Percentiles rank a stretch among this genome's conserved stretches.
These are phyloP conservation scores for Fusarium odoratissimum DNA, from an alignment of 2,329 filamentous ascomycete species.

Conservation along the genomic window DNA sequence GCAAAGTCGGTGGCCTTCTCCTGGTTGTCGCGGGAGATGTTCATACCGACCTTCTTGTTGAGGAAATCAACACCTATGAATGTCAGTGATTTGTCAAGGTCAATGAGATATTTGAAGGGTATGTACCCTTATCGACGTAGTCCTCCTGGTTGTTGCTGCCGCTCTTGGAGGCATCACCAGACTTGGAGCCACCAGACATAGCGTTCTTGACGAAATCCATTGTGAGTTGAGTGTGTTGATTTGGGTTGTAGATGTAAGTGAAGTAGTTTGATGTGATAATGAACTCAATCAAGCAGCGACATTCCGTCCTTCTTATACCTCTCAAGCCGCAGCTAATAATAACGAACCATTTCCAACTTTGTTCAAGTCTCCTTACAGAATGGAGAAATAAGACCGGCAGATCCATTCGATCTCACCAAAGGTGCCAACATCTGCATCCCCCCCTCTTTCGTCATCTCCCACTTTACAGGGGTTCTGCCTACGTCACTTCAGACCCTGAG, in stretches of 20 bases:
- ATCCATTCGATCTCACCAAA: slow-evolving; percentile 26
- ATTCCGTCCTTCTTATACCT: slow-evolving; percentile 34
- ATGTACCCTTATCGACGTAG: slow-evolving; percentile 54
- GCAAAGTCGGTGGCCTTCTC: slow-evolving; percentile 56
- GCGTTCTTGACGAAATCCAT: slow-evolving; percentile 54
- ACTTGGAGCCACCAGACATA: slow-evolving; percentile 28
- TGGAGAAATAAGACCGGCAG: slow-evolving; percentile 30
- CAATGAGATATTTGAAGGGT: fast-evolving
- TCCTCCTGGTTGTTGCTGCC: slow-evolving; percentile 45
- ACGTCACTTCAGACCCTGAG: slow-evolving; percentile 43
- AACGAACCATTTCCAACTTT: slow-evolving; percentile 5
- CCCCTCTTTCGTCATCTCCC: slow-evolving; percentile 33
- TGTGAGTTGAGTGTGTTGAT: slow-evolving; percentile 16
- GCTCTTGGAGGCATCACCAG: slow-evolving; percentile 3
- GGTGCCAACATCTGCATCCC: not conserved
- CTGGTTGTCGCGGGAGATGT: slow-evolving; percentile 49
- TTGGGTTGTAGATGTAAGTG: not conserved
- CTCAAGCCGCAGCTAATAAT: slow-evolving; percentile 2
- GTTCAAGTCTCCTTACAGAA: not conserved
- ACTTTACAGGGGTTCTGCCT: slow-evolving; percentile 27
- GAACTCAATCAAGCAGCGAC: not conserved
- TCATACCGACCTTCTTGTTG: slow-evolving; percentile 51
- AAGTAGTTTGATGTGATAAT: not conserved
- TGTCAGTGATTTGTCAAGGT: not conserved
- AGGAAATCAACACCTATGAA: slow-evolving; percentile 45